phyloP scores from a whole-genome alignment of 2,329 filamentous ascomycete genomes.

The Botryotinia calthae region DNA sequence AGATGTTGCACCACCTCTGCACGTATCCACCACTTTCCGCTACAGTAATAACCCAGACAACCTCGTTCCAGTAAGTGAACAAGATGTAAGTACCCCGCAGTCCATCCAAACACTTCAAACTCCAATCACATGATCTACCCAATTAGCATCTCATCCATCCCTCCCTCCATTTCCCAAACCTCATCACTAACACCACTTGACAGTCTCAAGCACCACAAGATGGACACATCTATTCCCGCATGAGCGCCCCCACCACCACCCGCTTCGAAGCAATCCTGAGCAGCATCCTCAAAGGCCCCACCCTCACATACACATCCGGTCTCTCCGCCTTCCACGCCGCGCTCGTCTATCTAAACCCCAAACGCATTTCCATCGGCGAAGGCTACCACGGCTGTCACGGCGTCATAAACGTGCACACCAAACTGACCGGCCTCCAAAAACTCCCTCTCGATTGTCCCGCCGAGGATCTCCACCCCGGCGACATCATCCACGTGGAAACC shows the following conservation, averaged over 20 bases:
- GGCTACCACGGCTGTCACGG: slow-evolving; percentile 96
- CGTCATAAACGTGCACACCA: slow-evolving; percentile 69
- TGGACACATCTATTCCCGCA: slow-evolving; percentile 80
- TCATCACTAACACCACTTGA: slow-evolving; percentile 39
- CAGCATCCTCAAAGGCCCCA: slow-evolving; percentile 65
- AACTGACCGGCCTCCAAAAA: slow-evolving; percentile 71
- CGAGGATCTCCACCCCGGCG: slow-evolving; percentile 68
- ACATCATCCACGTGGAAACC: slow-evolving; percentile 89
- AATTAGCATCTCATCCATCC: neutral
- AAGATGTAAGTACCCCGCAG: slow-evolving; percentile 49
- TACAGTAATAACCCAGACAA: slow-evolving; percentile 70
- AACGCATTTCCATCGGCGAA: slow-evolving; percentile 74
- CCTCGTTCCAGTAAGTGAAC: slow-evolving; percentile 53
- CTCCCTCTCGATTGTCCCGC: slow-evolving; percentile 68
- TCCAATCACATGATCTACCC: slow-evolving; percentile 29
- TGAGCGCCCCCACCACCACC: slow-evolving; percentile 73
- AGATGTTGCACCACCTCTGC: slow-evolving; percentile 84
- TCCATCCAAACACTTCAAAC: slow-evolving; percentile 1
- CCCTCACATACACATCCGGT: slow-evolving; percentile 78
- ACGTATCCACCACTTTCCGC: slow-evolving; percentile 88
- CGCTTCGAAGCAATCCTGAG: slow-evolving; percentile 83
- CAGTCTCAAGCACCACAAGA: slow-evolving; percentile 48
- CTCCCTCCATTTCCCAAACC: neutral
- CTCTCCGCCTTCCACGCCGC: slow-evolving; percentile 86
- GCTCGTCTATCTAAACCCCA: slow-evolving; percentile 79